Evolutionary conservation across 768 basidiomycete species (phyloP).

Genomic region (Jaapia argillacea): DNA sequence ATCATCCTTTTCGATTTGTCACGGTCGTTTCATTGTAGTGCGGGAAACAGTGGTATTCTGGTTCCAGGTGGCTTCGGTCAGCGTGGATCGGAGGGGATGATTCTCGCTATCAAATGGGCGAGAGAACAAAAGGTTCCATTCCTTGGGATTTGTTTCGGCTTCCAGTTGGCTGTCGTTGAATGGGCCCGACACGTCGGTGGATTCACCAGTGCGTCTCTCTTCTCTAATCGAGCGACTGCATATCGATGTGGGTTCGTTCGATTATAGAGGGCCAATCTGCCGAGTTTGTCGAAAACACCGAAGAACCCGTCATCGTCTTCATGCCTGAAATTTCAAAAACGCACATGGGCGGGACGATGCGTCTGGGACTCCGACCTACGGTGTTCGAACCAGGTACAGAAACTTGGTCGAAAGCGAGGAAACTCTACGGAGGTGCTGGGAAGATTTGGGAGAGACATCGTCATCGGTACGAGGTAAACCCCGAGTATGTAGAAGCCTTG

Average conservation of each 20-base stretch:
- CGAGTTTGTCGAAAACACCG: slow-evolving; percentile 59
- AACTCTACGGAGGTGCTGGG: slow-evolving; percentile 72
- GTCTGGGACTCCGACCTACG: slow-evolving; percentile 94
- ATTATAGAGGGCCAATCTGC: slow-evolving; percentile 65
- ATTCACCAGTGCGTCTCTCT: slow-evolving; percentile 40
- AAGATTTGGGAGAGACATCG: slow-evolving; percentile 95
- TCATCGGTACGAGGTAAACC: slow-evolving; percentile 95
- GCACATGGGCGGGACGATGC: slow-evolving; percentile 99
- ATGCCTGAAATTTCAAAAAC: slow-evolving; percentile 99
- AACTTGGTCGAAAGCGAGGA: slow-evolving; percentile 59
- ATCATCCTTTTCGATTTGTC: slow-evolving; percentile 8
- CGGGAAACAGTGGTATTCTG: slow-evolving; percentile 69
- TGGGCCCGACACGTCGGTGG: slow-evolving; percentile 83
- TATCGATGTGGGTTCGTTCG: slow-evolving; percentile 1
- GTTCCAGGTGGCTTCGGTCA: slow-evolving; percentile 94
- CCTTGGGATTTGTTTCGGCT: slow-evolving; percentile 94
- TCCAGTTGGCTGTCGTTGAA: slow-evolving; percentile 94
- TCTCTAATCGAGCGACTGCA: no score
- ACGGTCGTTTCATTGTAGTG: neutral
- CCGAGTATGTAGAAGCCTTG: slow-evolving; percentile 66
- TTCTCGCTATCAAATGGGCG: slow-evolving; percentile 95
- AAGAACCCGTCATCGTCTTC: slow-evolving; percentile 80
- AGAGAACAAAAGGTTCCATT: slow-evolving; percentile 92
- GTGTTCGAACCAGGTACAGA: slow-evolving; percentile 70
- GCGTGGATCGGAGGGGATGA: slow-evolving; percentile 95